Base-by-base conservation (phyloP, 2,329 filamentous ascomycete genomes). In the Alternaria tenuissima region DNA sequence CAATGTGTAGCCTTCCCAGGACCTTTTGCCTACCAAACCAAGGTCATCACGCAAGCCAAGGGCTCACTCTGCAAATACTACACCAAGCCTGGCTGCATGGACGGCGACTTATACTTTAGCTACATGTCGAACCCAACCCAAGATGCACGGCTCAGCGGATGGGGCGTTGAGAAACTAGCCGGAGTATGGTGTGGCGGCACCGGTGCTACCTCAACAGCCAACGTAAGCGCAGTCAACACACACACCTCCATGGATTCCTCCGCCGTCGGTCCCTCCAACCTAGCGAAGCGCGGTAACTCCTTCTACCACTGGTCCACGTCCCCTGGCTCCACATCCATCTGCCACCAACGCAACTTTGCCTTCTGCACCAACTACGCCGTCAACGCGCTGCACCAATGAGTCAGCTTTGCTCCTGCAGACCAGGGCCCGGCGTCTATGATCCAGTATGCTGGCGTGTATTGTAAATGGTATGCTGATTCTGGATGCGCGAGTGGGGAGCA, bases 381-480 rank as follows among this genome's bases (percentile, higher is more conserved):
- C 20, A 46, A 57, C 5, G 47, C 55, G 4, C 52, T 52, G 5
- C 16, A 52, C 28, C 39, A 34, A 14, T 57, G 55, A 41, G 30
- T 41, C 20, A 57, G 43, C 39, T 52, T 52, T 36, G 55, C 42
- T 30, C 20, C 55, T 22, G 30, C 22, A 8, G 38, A 42, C n/a
- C 30, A 42, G 20, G 39, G 47, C 8, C 47, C 55, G 5, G 5
- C n/a, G 3, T 57, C 55, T 1, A 6, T 52, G 5, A 39, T 52
- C 3, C 55, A 57, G 39, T 46, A 52, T 16, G n/a, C 14, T 1
- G 41, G 47, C 3, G 47, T 16, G 3, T 57, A 38, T 5, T 57
- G 55, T 5, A 57, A 52, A 24, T 57, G 55, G 47, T 57, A 52
- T 24, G 28, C 39, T n/a, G 41, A 28, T 8, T 32, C 34, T 26